These are phyloP conservation scores for Chaetomiaceae sp. DNA, from an alignment of 2,329 filamentous ascomycete genomes.

Conservation along the genomic window DNA sequence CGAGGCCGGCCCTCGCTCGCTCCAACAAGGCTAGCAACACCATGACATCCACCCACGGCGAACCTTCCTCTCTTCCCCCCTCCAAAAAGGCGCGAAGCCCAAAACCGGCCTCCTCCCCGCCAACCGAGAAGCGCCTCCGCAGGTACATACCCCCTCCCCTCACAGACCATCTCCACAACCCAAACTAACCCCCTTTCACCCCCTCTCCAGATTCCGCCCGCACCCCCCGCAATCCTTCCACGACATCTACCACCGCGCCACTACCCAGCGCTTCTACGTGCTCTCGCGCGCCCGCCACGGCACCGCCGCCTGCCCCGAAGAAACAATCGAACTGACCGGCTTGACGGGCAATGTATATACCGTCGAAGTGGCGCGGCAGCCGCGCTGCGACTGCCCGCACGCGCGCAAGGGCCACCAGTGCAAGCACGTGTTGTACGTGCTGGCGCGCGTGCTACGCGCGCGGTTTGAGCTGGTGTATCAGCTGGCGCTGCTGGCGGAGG, in stretches of 20 bases:
- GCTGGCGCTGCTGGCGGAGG: constrained; percentile 51
- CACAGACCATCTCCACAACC: background rate
- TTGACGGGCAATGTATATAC: constrained; percentile 61
- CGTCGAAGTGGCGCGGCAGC: constrained; percentile 45
- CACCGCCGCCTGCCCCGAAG: constrained; percentile 36
- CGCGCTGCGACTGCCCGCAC: constrained; percentile 52
- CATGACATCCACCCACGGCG: no score
- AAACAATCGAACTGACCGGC: constrained; percentile 54
- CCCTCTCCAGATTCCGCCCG: constrained; percentile 19
- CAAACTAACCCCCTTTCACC: background rate
- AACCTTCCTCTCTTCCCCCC: no score
- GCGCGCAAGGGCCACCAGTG: constrained; percentile 50
- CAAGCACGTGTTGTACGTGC: constrained; percentile 59
- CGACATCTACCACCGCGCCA: constrained; percentile 22
- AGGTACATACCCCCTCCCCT: constrained; percentile 22
- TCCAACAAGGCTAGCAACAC: no score
- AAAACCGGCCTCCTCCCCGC: background rate
- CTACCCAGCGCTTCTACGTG: constrained; percentile 39
- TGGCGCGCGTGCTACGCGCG: constrained; percentile 54
- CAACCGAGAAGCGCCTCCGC: constrained; percentile 32
- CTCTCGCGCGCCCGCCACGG: constrained; percentile 35
- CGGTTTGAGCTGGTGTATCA: constrained; percentile 54
- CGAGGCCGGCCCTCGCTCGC: no score
- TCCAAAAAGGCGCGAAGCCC: constrained; percentile 13
- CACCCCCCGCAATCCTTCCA: constrained; percentile 20